phyloP scores from a whole-genome alignment of 345 rosid species.

The Kernera saxatilis region DNA sequence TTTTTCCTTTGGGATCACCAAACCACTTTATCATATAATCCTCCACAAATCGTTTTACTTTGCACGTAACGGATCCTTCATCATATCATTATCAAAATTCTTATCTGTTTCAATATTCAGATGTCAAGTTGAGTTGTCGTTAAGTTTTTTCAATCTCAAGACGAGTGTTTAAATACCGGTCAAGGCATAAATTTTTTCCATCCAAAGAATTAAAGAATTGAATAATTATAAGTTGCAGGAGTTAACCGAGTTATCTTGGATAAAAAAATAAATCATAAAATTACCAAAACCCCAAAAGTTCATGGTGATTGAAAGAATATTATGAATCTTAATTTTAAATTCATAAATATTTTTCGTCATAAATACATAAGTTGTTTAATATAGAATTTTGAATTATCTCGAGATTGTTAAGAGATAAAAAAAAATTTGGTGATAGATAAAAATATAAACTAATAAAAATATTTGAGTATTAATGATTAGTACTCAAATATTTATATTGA shows the following conservation, averaged over 20 bases:
- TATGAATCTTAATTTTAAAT: background rate
- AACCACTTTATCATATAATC: slow-evolving; percentile 27
- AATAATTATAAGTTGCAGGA: background rate
- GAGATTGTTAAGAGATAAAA: too few relatives aligned
- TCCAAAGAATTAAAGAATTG: background rate
- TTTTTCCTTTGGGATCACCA: slow-evolving; percentile 30
- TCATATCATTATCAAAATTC: background rate
- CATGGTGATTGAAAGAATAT: background rate
- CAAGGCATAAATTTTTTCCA: background rate
- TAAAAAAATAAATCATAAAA: background rate
- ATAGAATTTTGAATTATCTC: background rate
- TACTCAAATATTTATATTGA: too few relatives aligned
- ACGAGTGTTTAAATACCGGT: background rate
- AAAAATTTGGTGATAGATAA: too few relatives aligned
- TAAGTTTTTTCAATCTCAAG: background rate
- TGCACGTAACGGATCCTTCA: slow-evolving; percentile 25
- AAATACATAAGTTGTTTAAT: background rate
- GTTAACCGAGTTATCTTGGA: background rate
- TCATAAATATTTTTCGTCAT: background rate
- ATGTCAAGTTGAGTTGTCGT: slow-evolving; percentile 1
- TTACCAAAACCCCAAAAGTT: background rate
- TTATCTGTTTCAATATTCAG: background rate
- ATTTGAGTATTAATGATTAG: too few relatives aligned
- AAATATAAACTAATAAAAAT: too few relatives aligned
- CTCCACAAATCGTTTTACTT: slow-evolving; percentile 24